These are phyloP conservation scores for Croton setiger DNA, from an alignment of 441 rosid species.

Conservation along the genomic window DNA sequence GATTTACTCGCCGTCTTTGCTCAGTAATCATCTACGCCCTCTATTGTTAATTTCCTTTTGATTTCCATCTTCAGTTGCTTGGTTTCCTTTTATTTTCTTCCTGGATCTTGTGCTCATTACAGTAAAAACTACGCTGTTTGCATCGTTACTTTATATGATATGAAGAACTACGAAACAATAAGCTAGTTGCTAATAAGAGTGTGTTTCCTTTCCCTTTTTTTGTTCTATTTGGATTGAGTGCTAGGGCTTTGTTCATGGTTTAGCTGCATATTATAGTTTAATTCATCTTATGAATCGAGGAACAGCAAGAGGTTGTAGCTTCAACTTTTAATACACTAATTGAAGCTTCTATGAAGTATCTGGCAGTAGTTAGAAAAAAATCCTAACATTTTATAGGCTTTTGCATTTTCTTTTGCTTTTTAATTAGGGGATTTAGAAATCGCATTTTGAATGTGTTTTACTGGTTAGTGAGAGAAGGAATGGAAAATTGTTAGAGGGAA, in stretches of 20 bases:
- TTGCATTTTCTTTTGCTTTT: neutral
- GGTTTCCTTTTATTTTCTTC: neutral
- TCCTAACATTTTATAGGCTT: neutral
- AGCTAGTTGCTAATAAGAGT: neutral
- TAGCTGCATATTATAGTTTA: neutral
- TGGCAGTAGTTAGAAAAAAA: neutral
- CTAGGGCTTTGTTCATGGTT: neutral
- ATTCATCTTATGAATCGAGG: neutral
- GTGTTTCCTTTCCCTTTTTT: too few relatives aligned
- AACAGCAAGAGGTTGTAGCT: neutral
- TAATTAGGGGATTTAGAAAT: neutral
- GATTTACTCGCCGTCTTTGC: constrained; percentile 93
- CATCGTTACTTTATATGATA: neutral
- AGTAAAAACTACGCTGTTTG: neutral
- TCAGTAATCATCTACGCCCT: constrained; percentile 44
- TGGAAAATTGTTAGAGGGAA: neutral
- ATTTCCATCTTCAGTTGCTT: neutral
- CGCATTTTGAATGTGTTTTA: neutral
- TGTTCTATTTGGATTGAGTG: too few relatives aligned
- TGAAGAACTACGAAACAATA: neutral
- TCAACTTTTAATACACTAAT: neutral
- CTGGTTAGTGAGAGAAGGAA: neutral
- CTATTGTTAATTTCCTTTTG: neutral
- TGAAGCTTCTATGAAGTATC: neutral
- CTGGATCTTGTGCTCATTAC: neutral